Conservation (phyloP, 495 filamentous ascomycete species). For the Venustampulla echinocandica region DNA sequence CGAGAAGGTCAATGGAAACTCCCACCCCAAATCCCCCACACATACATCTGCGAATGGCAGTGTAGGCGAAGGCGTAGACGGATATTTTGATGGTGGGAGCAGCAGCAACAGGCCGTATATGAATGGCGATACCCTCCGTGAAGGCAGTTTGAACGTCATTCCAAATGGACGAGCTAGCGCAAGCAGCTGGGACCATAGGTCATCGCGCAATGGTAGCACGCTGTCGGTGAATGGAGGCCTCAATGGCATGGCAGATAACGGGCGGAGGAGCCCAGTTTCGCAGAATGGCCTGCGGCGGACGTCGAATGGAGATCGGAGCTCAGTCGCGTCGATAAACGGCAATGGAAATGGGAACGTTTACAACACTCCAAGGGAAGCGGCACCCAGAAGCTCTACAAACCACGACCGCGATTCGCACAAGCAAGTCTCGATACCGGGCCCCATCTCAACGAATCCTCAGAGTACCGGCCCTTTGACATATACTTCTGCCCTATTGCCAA, state of each 20-base stretch:
- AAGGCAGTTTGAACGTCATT: conserved; percentile 28
- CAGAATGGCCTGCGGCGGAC: conserved; percentile 26
- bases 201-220: conserved; percentile 45
- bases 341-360: conserved; percentile 10
- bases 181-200: conserved; percentile 37
- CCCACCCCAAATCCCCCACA: conserved; percentile 12
- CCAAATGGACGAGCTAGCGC: conserved; percentile 27
- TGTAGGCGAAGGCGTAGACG: conserved; percentile 18
- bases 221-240: conserved; percentile 39
- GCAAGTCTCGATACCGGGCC: conserved; percentile 27
- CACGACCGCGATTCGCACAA: conserved; percentile 33
- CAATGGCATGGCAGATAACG: conserved; percentile 32
- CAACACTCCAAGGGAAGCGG: conserved; percentile 6
- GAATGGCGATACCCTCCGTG: conserved; percentile 29
- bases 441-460: conserved; percentile 20
- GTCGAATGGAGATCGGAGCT: conserved; percentile 15
- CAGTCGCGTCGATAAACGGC: conserved; percentile 16
- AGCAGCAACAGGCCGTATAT: conserved; percentile 22
- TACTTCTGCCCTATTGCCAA: conserved; percentile 26
- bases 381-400: conserved; percentile 30
- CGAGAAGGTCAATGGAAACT: conserved; percentile 26
- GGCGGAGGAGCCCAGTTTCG: conserved; percentile 24
- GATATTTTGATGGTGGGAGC: conserved; percentile 6
- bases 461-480: conserved; percentile 22
- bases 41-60: conserved; percentile 25